Percentiles rank a stretch among this genome's conserved stretches.
Evolutionary conservation across 2,329 filamentous ascomycete genomes (phyloP).

Genomic region (Emmonsia crescens): DNA sequence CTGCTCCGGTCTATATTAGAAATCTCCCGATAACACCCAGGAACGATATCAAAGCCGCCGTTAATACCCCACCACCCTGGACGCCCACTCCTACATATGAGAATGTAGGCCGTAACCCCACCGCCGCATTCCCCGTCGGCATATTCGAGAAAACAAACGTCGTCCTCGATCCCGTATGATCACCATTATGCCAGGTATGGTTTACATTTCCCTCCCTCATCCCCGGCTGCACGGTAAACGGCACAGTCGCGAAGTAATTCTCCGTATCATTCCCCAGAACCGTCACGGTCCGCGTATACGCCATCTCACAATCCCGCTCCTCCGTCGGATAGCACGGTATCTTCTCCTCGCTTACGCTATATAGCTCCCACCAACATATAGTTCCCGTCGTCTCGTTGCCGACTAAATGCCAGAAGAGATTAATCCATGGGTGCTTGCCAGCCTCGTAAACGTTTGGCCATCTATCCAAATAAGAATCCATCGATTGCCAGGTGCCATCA

Average conservation of each 20-base stretch:
- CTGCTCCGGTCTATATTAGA: neutral
- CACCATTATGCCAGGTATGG: neutral
- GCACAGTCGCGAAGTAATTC: conserved; percentile 4
- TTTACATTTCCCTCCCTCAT: neutral
- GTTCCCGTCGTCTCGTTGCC: neutral
- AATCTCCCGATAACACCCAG: neutral
- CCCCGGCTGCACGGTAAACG: conserved; percentile 2
- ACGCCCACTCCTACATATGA: neutral
- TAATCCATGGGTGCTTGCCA: conserved; percentile 1
- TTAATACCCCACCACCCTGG: neutral
- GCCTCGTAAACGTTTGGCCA: neutral
- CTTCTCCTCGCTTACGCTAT: neutral
- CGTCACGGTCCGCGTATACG: neutral
- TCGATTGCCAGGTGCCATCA: conserved; percentile 1
- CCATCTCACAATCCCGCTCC: neutral
- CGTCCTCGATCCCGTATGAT: neutral
- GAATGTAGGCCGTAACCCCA: neutral
- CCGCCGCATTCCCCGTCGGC: neutral
- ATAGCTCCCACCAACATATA: conserved; percentile 2
- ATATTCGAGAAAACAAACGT: neutral
- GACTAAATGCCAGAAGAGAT: neutral
- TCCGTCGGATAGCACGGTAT: neutral
- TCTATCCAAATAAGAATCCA: conserved; percentile 1
- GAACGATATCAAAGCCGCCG: neutral
- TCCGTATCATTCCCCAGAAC: conserved; percentile 4